Evolutionary conservation across 805 yeast genomes (phyloP), one percentile per base, ranked within the genome.

Genomic region (Lachancea dasiensis): DNA sequence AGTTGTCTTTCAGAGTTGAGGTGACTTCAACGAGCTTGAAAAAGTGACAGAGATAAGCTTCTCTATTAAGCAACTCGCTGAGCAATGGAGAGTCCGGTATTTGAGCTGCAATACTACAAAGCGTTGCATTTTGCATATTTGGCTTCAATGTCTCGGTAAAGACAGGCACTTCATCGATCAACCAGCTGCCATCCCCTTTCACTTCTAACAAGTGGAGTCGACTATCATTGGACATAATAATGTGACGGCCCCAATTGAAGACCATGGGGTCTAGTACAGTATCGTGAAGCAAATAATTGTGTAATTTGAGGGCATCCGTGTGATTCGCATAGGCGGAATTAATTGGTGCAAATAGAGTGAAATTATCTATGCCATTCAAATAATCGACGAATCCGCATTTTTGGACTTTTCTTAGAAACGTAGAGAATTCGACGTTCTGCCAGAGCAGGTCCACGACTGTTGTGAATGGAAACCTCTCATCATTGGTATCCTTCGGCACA

Each of bases 281-380:
- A 48, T 72, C 61, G 23, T 60, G 54, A 6, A 58, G 37, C 8
- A 65, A 31, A 39, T 54, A 56, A 23, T 57, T 45, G 4, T 41
- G 41, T 15, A 28, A 8, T 5, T 44, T 43, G 21, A 50, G 38
- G 14, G 27, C 16, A 13, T 36, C 39, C 2, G 7, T 3, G 10
- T 14, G 19, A 11, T 37, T 27, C 14, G 54, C 52, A 56, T 82
- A 84, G 1, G 95, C 95, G 47, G 80, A 77, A 54, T 86, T 86
- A 9, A 81, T 70, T 0, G 95, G 95, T 1, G 94, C 95, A 27
- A 82, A 54, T n/a, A 86, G 59, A 0, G 95, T 84, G 40, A 80
- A 73, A 54, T 83, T 80, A 17, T 64, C 61, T 43, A 81, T 55
- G 15, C 61, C 61, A 51, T 83, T 85, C 22, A 86, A 55, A 27